Percentiles rank a stretch among this genome's conserved stretches.
Evolutionary conservation across 1,284 basidiomycete genomes (phyloP).

Genomic region (Trametes versicolor): DNA sequence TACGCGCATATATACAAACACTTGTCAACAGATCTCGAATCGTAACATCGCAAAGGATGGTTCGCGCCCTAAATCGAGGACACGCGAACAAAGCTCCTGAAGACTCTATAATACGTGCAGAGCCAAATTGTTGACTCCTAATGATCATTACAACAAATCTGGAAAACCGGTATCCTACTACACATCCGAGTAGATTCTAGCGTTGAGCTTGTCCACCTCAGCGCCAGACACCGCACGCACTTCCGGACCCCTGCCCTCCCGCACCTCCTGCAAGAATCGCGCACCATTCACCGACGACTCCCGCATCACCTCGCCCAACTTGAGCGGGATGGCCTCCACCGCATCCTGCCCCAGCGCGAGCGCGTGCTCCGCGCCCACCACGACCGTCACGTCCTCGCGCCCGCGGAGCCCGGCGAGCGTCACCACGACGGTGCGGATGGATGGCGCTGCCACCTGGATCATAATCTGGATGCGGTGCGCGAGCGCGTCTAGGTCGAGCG

Average conservation of each 20-base stretch:
- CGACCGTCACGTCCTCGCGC: background rate
- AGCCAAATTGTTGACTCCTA: too few species aligned
- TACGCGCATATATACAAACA: too few species aligned
- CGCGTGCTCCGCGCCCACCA: slow-evolving; percentile 6
- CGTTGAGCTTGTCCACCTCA: too few species aligned
- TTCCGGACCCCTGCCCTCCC: background rate
- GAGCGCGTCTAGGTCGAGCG: slow-evolving; percentile 1
- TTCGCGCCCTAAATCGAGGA: too few species aligned
- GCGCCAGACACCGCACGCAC: too few species aligned
- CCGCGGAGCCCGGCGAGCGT: slow-evolving; percentile 7
- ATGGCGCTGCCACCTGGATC: background rate
- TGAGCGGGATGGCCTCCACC: slow-evolving; percentile 9
- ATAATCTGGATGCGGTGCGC: background rate
- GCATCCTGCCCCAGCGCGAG: background rate
- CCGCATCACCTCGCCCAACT: background rate
- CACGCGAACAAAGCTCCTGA: too few species aligned
- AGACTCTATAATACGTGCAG: too few species aligned
- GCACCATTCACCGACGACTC: background rate
- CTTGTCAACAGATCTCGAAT: too few species aligned
- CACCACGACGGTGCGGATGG: slow-evolving; percentile 8
- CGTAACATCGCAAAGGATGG: too few species aligned
- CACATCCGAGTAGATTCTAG: too few species aligned
- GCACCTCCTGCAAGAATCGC: background rate
- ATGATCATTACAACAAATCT: too few species aligned
- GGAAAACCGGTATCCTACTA: too few species aligned